Base-by-base conservation (phyloP, 345 rosid genomes). In the Aurinia saxatilis region DNA sequence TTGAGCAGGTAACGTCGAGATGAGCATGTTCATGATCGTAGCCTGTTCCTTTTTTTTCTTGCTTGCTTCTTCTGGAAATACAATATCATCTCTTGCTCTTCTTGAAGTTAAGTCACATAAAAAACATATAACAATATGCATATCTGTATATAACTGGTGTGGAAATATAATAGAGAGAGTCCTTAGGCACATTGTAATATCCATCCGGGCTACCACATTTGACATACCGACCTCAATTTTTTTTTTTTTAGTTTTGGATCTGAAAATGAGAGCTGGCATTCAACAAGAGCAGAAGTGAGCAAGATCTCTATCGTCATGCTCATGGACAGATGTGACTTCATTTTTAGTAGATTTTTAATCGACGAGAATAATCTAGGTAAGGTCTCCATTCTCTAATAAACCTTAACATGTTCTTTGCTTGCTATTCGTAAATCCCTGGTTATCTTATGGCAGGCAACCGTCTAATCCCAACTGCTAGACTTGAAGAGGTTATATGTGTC, bases 351-450 rank as follows among this genome's bases (percentile, higher is more conserved):
- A 79, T 87, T 84, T 76, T 77, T 90, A 55, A 46, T 64, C 6
- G 97, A 90, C 60, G 95, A 87, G 65, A 82, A 72, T 58, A 80
- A 79, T 19, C 57, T 93, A 45, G 97, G 98, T 85, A 76, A 18
- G 17, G 44, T 41, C 67, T 72, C 46, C 61, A 35, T 8, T 55
- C 25, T 66, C 38, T 38, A 1, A 12, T 50, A 49, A 52, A 38
- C 25, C 47, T 3, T 7, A 30, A 33, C 34, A 59, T 38, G 23
- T 51, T 47, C 15, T 66, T 34, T 35, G 23, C 38, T 50, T 57
- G 14, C 33, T n/a, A 6, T 29, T 57, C 29, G 6, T 9, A 19
- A 50, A 57, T 50, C 35, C 0, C n/a, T 51, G 10, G 58, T 39
- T 49, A 17, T 39, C 50, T 50, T 29, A 34, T 54, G 67, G 65